Evolutionary conservation across 179 eudicot species (phyloP), one percentile per base, ranked within the genome.

Genomic region (Dionaea muscipula): DNA sequence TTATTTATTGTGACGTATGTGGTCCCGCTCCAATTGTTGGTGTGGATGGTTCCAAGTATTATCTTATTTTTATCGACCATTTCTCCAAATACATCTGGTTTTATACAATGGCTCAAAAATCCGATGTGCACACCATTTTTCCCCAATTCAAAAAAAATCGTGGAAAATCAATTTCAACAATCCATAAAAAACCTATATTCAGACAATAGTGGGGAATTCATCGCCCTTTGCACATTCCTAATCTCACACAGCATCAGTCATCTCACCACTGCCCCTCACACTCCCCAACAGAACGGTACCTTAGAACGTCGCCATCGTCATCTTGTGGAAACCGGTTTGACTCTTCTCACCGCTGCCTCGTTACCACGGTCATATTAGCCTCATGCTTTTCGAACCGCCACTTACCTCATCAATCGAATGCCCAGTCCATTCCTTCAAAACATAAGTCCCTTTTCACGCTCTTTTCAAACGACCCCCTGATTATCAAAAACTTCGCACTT

Each of bases 241-340:
- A 0, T 13, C 22, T 2, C 43, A 2, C 10, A 59, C 22, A 55
- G 55, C 20, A 59, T 59, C 7, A 18, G 35, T 14, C 63, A 59
- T 36, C 22, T 47, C 4, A 49, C n/a, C n/a, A n/a, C n/a, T 35
- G 1, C 8, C 64, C 20, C 64, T n/a, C 48, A 8, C 36, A 49
- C 56, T 10, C 37, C 48, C 19, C 8, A 59, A 59, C 55, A 48
- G 35, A 59, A 59, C 25, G 54, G 46, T 8, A 11, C 7, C 16
- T 36, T 56, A 6, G 36, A 37, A 37, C 25, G 48, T 1, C 35
- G 38, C 2, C 64, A 49, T 27, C 39, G 5, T 7, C 39, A 51
- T 15, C 17, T 26, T 17, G 38, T 26, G 2, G 56, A 51, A n/a
- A 43, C 47, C 7, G 2, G n/a, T 2, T 2, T 2, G 15, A 19